These are phyloP conservation scores for Xerocomus nothofagi DNA, from an alignment of 1,284 basidiomycete species.

Conservation along the genomic window DNA sequence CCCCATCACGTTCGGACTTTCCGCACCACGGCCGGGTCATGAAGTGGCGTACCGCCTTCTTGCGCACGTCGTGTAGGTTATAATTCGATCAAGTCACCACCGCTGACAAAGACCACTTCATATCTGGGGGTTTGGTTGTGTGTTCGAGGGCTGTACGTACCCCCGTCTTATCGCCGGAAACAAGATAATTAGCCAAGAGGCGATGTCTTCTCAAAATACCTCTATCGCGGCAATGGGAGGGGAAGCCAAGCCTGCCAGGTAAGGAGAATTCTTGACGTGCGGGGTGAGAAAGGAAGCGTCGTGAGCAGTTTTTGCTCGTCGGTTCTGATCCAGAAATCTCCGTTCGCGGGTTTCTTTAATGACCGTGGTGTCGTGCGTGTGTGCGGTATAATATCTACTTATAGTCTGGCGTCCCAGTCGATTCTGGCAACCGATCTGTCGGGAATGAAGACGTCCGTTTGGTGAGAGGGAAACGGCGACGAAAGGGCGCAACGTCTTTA, in stretches of 20 bases:
- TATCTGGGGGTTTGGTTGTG: not conserved
- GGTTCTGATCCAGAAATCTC: too few relatives aligned
- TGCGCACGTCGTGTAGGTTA: not conserved
- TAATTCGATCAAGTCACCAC: too few relatives aligned
- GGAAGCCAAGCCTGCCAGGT: too few relatives aligned
- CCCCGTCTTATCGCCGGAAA: constrained; percentile 17
- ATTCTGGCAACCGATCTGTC: too few relatives aligned
- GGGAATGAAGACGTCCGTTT: too few relatives aligned
- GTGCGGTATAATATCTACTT: too few relatives aligned
- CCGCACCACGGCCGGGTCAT: constrained; percentile 26
- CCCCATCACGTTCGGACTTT: not conserved
- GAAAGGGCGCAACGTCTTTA: too few relatives aligned
- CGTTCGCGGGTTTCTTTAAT: too few relatives aligned
- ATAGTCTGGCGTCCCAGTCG: too few relatives aligned
- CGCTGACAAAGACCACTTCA: not conserved
- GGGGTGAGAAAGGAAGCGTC: constrained; percentile 22
- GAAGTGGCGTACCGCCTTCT: constrained; percentile 17
- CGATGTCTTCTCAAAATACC: not conserved
- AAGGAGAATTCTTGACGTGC: constrained; percentile 1
- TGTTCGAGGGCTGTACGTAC: constrained; percentile 9
- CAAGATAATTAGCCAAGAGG: constrained; percentile 7
- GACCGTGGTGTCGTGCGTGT: too few relatives aligned
- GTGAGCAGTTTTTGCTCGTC: too few relatives aligned
- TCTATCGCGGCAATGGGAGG: not conserved
- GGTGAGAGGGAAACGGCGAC: too few relatives aligned